These are phyloP conservation scores for Leishmania arabica DNA, from an alignment of 208 protist species.

Conservation along the genomic window DNA sequence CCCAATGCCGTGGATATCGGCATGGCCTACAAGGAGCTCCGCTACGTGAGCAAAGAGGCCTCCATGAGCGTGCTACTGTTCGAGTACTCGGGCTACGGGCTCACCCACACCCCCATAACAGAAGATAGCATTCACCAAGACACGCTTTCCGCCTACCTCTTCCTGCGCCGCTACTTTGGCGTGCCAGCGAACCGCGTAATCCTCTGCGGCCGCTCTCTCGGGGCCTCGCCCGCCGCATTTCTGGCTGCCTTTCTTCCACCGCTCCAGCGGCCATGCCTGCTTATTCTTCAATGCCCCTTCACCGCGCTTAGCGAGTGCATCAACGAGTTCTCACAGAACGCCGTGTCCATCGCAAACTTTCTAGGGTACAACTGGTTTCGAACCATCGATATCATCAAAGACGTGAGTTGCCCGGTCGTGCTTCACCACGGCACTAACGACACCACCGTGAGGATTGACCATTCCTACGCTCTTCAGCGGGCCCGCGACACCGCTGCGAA, in stretches of 20 bases:
- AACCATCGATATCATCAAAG: slow-evolving; percentile 77
- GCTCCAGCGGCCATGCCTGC: slow-evolving; percentile 44
- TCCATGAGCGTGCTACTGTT: slow-evolving; percentile 67
- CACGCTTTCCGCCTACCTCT: slow-evolving; percentile 69
- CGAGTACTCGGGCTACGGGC: slow-evolving; percentile 88
- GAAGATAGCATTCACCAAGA: slow-evolving; percentile 69
- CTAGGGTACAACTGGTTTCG: slow-evolving; percentile 85
- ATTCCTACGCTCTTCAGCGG: slow-evolving; percentile 61
- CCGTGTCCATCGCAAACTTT: slow-evolving; percentile 65
- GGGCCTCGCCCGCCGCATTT: slow-evolving; percentile 56
- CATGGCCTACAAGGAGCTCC: slow-evolving; percentile 72
- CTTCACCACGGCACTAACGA: slow-evolving; percentile 87
- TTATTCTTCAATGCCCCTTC: slow-evolving; percentile 81
- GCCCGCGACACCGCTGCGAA: slow-evolving; percentile 42
- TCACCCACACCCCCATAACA: slow-evolving; percentile 48
- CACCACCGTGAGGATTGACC: slow-evolving; percentile 67
- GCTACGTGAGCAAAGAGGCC: slow-evolving; percentile 53
- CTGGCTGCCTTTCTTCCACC: slow-evolving; percentile 48
- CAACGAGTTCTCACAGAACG: slow-evolving; percentile 61
- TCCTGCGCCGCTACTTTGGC: slow-evolving; percentile 49
- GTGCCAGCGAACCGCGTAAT: slow-evolving; percentile 65
- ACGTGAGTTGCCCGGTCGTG: slow-evolving; percentile 75
- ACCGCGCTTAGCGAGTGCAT: slow-evolving; percentile 78
- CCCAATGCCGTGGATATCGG: slow-evolving; percentile 88
- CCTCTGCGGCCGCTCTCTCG: slow-evolving; percentile 84